phyloP scores from a whole-genome alignment of 192 early-diverging fungal species.

The Podila verticillata region DNA sequence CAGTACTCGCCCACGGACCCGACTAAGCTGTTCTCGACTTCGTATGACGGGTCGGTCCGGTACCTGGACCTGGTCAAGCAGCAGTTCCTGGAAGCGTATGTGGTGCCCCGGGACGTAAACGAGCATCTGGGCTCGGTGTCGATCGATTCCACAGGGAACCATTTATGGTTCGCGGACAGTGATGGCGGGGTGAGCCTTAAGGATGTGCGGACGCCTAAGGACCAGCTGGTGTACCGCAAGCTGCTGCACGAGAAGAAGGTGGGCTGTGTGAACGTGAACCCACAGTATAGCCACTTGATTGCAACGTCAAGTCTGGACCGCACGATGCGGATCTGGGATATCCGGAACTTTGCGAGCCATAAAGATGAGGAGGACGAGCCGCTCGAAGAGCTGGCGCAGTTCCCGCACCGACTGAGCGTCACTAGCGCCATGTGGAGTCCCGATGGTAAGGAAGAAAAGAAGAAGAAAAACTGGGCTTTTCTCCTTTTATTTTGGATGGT shows the following conservation, averaged over 20 bases:
- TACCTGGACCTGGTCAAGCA: constrained; percentile 66
- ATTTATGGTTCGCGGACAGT: constrained; percentile 64
- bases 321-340: constrained; percentile 71
- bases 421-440: constrained; percentile 77
- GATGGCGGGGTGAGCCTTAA: constrained; percentile 59
- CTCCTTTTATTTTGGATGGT: background rate
- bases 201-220: constrained; percentile 58
- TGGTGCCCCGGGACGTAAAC: constrained; percentile 30
- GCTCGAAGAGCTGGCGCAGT: constrained; percentile 41
- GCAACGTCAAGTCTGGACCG: constrained; percentile 63
- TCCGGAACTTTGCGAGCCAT: constrained; percentile 55
- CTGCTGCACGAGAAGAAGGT: constrained; percentile 64
- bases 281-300: constrained; percentile 55
- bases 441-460: constrained; percentile 49
- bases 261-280: constrained; percentile 70
- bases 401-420: constrained; percentile 62
- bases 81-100: constrained; percentile 61
- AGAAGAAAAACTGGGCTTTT: no score
- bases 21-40: constrained; percentile 60
- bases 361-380: constrained; percentile 17
- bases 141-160: constrained; percentile 53
- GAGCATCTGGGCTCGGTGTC: constrained; percentile 52
- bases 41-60: constrained; percentile 70
- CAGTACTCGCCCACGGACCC: constrained; percentile 58
- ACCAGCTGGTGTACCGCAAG: constrained; percentile 46